Evolutionary conservation across 176 grass and related monocot species (phyloP), one percentile per base, ranked within the genome.

Genomic region (Triticum timopheevii): DNA sequence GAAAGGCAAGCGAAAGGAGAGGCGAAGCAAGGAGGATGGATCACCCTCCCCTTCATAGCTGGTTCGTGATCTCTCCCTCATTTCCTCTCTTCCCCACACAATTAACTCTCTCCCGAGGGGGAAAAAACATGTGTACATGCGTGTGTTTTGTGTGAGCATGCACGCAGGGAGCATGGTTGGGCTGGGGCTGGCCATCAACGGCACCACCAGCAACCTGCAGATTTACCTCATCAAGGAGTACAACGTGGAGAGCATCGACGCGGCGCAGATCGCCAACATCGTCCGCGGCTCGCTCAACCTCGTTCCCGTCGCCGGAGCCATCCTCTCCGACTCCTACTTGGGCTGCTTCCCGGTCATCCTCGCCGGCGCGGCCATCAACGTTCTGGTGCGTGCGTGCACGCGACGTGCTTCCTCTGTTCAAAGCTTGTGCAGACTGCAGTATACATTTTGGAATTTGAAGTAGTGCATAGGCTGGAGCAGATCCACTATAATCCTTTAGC

Each of bases 291-390:
- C 80, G 25, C 80, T 69, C 19, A 52, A 82, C 19, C 2, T 82
- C 27, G 28, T 82, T 2, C 79, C 79, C 11, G 27, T 81, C 42
- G 79, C 42, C 42, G 79, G 79, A 47, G 79, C 79, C 40, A 42
- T 81, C 65, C 24, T 81, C 79, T 81, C 79, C 27, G 64, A 81
- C 79, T 49, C 79, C 6, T 81, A 81, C 79, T 81, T 81, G 25
- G 79, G 79, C 6, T 34, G 80, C 28, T 82, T 69, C 64, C 80
- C 64, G 10, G 80, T 82, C 64, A 69, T 82, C 64, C 1, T 69
- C 80, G 64, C 64, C 42, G 64, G 79, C 39, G 19, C 80, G 4
- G 44, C 64, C 80, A 34, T 52, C 64, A 82, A 52, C 19, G 7
- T 82, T 31, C 80, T 82, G 80, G 80, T 81, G 38, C 10, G 79